Evolutionary conservation across 352 stramenopile species (phyloP).

Genomic region (Hyaloperonospora brassicae): DNA sequence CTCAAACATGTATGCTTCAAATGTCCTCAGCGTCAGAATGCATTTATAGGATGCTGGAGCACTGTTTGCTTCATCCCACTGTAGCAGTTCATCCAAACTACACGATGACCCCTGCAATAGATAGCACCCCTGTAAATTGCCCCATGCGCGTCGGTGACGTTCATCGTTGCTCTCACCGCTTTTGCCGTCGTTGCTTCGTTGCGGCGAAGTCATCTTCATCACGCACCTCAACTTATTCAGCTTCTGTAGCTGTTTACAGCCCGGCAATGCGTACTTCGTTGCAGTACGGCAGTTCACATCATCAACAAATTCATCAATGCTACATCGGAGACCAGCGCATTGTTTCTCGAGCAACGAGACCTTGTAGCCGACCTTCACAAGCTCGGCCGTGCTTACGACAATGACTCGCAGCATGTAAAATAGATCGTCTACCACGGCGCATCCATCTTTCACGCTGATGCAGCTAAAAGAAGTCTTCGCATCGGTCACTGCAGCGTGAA

Average conservation of each 20-base stretch:
- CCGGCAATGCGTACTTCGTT: slow-evolving; percentile 5
- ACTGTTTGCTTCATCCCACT: slow-evolving; percentile 10
- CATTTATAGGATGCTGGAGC: slow-evolving; percentile 8
- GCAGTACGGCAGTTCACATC: slow-evolving; percentile 11
- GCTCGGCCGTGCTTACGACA: slow-evolving; percentile 6
- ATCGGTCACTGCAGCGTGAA: slow-evolving; percentile 11
- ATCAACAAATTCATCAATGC: slow-evolving; percentile 19
- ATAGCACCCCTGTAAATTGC: slow-evolving; percentile 14
- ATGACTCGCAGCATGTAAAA: slow-evolving; percentile 25
- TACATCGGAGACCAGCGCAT: slow-evolving; percentile 7
- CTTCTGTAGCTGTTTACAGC: neutral
- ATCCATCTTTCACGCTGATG: slow-evolving; percentile 9
- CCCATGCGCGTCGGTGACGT: slow-evolving; percentile 14
- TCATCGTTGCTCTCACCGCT: slow-evolving; percentile 11
- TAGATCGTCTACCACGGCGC: slow-evolving; percentile 10
- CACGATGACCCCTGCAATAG: slow-evolving; percentile 14
- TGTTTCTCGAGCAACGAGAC: slow-evolving; percentile 8
- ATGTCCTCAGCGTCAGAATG: slow-evolving; percentile 19
- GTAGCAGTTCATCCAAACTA: slow-evolving; percentile 11
- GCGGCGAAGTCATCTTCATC: slow-evolving; percentile 6
- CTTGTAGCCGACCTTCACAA: slow-evolving; percentile 17
- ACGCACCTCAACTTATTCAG: slow-evolving; percentile 8
- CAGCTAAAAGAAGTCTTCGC: neutral
- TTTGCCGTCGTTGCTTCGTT: neutral
- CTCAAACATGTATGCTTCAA: slow-evolving; percentile 31